A percentile compares a stretch with the other conserved stretches of the same genome.
phyloP scores from a whole-genome alignment of 768 basidiomycete genomes.

The Kwoniella europaea region DNA sequence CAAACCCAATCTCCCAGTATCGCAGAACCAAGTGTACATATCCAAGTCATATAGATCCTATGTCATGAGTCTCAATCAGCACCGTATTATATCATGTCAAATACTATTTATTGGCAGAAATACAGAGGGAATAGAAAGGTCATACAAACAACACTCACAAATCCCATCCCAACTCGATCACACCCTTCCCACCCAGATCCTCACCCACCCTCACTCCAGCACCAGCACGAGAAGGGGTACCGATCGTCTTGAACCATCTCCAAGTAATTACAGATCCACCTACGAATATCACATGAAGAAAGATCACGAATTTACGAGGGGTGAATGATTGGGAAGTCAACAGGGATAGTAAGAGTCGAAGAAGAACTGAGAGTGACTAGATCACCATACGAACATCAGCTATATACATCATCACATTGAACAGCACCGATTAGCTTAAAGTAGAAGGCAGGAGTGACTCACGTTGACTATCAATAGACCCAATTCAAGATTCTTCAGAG shows the following conservation, averaged over 20 bases:
- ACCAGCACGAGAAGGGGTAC: constrained; percentile 38
- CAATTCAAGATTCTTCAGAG: constrained; percentile 44
- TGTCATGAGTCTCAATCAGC: too few species aligned
- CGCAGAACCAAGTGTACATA: constrained; percentile 48
- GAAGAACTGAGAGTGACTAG: constrained; percentile 22
- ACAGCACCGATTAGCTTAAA: background rate
- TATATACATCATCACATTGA: constrained; percentile 33
- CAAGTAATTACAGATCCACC: constrained; percentile 40
- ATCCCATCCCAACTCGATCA: constrained; percentile 56
- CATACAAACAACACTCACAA: constrained; percentile 37
- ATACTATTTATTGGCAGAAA: too few species aligned
- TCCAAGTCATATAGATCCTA: constrained; percentile 56
- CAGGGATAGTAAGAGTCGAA: constrained; percentile 40
- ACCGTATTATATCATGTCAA: too few species aligned
- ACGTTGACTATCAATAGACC: constrained; percentile 51
- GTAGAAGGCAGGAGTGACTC: constrained; percentile 11
- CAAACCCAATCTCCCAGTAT: constrained; percentile 53
- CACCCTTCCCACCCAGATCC: constrained; percentile 52
- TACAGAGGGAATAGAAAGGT: too few species aligned
- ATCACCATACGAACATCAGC: background rate
- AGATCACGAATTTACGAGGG: constrained; percentile 25
- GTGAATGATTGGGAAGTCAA: constrained; percentile 35
- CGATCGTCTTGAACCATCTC: constrained; percentile 50
- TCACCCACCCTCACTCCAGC: constrained; percentile 43
- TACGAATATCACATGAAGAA: constrained; percentile 37